Evolutionary conservation across 805 yeast species (phyloP).

Genomic region (Dipodascus albidus): DNA sequence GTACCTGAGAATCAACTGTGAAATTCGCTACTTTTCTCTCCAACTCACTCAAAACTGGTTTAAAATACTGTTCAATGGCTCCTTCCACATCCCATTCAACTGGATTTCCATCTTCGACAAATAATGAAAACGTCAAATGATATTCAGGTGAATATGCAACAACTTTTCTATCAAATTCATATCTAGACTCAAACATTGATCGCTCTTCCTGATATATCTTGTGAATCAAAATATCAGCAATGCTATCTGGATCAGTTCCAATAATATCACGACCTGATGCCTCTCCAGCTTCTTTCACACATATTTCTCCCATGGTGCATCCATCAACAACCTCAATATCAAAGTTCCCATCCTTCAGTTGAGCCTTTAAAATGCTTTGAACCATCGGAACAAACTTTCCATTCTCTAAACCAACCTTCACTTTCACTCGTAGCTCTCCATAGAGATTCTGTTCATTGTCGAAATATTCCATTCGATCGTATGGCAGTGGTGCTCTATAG

Average conservation of each 20-base stretch:
- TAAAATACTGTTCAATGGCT: constrained; percentile 38
- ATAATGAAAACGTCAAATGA: constrained; percentile 64
- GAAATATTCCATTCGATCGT: constrained; percentile 29
- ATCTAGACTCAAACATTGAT: constrained; percentile 16
- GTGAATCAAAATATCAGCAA: constrained; percentile 40
- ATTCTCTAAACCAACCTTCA: constrained; percentile 35
- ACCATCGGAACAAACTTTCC: constrained; percentile 58
- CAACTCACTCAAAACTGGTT: constrained; percentile 44
- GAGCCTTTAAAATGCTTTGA: constrained; percentile 34
- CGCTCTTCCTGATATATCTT: constrained; percentile 36
- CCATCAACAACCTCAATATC: constrained; percentile 21
- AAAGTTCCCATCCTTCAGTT: constrained; percentile 24
- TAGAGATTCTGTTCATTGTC: constrained; percentile 18
- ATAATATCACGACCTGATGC: constrained; percentile 26
- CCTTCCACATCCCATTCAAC: constrained; percentile 63
- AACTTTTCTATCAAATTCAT: constrained; percentile 26
- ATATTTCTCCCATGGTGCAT: constrained; percentile 18
- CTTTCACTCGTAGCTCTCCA: constrained; percentile 14
- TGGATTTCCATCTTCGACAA: constrained; percentile 47
- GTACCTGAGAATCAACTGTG: constrained; percentile 68
- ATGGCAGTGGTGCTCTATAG: constrained; percentile 50
- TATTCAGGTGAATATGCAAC: constrained; percentile 52
- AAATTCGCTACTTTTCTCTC: constrained; percentile 48
- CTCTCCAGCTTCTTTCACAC: constrained; percentile 22
- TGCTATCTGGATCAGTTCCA: constrained; percentile 52